These are phyloP conservation scores for Xanthoceras sorbifolium DNA, from an alignment of 345 rosid genomes.

Conservation along the genomic window DNA sequence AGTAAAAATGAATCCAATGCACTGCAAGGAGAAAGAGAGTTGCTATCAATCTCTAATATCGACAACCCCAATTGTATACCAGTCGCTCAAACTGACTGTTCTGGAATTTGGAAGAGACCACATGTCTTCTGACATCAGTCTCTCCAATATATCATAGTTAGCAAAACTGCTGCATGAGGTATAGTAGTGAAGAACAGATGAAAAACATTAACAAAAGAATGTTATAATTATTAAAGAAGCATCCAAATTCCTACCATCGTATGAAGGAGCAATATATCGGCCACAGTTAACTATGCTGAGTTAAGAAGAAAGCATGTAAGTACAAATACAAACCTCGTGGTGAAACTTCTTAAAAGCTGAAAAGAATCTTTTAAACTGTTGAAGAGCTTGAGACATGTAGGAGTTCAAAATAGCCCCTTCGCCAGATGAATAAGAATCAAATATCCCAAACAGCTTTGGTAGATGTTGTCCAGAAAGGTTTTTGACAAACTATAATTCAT, in stretches of 20 bases:
- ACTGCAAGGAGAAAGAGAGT: background rate
- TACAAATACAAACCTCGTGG: constrained; percentile 73
- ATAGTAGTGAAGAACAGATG: background rate
- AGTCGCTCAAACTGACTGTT: background rate
- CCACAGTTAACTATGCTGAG: background rate
- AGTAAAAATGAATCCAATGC: background rate
- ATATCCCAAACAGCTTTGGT: constrained; percentile 30
- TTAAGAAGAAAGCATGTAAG: background rate
- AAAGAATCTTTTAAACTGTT: constrained; percentile 43
- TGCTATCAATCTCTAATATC: background rate
- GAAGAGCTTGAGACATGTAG: constrained; percentile 35
- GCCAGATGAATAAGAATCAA: constrained; percentile 29
- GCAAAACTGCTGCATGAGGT: background rate
- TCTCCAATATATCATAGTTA: background rate
- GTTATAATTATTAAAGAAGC: background rate
- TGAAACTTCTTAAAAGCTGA: constrained; percentile 56
- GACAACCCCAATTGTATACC: background rate
- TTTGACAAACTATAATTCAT: constrained; percentile 38
- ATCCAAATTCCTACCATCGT: background rate
- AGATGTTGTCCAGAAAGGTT: constrained; percentile 40
- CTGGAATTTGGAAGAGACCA: background rate
- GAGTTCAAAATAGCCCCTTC: constrained; percentile 29
- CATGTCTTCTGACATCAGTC: constrained; percentile 6
- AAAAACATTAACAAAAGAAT: background rate
- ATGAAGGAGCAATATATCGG: background rate